Evolutionary conservation across 306 rosid genomes (phyloP).

Genomic region (Comarum palustre): DNA sequence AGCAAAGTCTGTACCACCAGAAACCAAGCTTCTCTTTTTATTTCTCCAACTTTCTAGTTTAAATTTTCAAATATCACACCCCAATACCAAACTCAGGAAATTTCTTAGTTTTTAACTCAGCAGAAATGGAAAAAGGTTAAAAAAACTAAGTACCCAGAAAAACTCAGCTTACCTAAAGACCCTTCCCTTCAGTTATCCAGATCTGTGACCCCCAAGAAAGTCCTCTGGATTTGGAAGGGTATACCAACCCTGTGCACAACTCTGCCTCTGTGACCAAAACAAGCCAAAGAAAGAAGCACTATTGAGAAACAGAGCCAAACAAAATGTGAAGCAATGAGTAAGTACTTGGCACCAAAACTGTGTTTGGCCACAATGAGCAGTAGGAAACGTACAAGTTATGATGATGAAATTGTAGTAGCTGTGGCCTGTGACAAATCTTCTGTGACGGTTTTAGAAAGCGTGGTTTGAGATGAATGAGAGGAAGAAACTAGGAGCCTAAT

Average conservation of each 20-base stretch:
- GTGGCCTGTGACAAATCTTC: too few species aligned
- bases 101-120: not conserved
- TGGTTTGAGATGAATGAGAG: not conserved
- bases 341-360: not conserved
- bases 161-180: conserved; percentile 25
- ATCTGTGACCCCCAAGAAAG: conserved; percentile 46
- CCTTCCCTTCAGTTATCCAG: conserved; percentile 32
- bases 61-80: conserved; percentile 19
- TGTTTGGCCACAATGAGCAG: not conserved
- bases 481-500: not conserved
- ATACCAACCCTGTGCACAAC: not conserved
- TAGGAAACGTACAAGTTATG: conserved; percentile 24
- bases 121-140: not conserved
- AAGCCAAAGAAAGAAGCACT: not conserved
- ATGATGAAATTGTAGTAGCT: conserved; percentile 11
- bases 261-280: conserved; percentile 16
- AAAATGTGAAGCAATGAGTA: not conserved
- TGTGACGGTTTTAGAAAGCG: too few species aligned
- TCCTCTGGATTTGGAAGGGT: conserved; percentile 16
- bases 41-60: conserved; percentile 37
- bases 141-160: conserved; percentile 8
- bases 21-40: conserved; percentile 49
- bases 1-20: conserved; percentile 15
- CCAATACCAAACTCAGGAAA: conserved; percentile 25
- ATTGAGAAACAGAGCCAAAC: not conserved